Percentiles rank a stretch among this genome's conserved stretches.
Conservation (phyloP, 2,329 filamentous ascomycete genomes). For the Emericellopsis cladophorae region DNA sequence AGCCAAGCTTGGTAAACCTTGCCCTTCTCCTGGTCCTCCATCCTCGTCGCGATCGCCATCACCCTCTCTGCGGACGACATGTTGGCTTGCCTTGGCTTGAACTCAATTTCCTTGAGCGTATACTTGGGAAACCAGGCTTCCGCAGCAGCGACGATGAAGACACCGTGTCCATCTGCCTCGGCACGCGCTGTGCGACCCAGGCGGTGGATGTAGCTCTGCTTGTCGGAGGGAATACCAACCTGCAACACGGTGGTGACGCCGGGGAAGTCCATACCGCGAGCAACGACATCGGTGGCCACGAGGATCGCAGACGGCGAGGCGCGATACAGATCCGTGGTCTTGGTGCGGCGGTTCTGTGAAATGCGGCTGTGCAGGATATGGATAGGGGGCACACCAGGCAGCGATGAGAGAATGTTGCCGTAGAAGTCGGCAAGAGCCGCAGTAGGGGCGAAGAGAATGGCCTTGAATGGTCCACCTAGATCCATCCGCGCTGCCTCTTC, state of each 20-base stretch:
- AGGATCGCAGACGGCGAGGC: slow-evolving; percentile 70
- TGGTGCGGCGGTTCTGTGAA: slow-evolving; percentile 98
- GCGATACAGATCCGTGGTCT: slow-evolving; percentile 92
- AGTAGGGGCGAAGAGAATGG: slow-evolving; percentile 67
- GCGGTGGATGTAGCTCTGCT: slow-evolving; percentile 85
- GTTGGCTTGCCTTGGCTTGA: slow-evolving; percentile 14
- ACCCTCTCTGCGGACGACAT: slow-evolving; percentile 15
- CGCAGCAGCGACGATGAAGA: slow-evolving; percentile 86
- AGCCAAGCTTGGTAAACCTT: slow-evolving; percentile 46
- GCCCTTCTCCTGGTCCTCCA: slow-evolving; percentile 30
- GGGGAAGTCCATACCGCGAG: slow-evolving; percentile 29
- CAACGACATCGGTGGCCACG: slow-evolving; percentile 94
- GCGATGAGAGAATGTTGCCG: slow-evolving; percentile 25
- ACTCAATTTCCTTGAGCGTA: slow-evolving; percentile 39
- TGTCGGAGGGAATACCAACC: slow-evolving; percentile 87
- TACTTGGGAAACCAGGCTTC: slow-evolving; percentile 70
- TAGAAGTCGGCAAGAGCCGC: slow-evolving; percentile 39
- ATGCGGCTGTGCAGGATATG: slow-evolving; percentile 85
- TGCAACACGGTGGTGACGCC: slow-evolving; percentile 94
- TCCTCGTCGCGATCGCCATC: slow-evolving; percentile 18
- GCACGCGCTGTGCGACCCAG: slow-evolving; percentile 85
- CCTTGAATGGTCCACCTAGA: slow-evolving; percentile 51
- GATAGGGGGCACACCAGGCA: slow-evolving; percentile 55
- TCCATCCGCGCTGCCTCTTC: slow-evolving; percentile 24
- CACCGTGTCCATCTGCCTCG: slow-evolving; percentile 70